Evolutionary conservation across 331 rosid genomes (phyloP), one percentile per base, ranked within the genome.

Genomic region (Erythrophleum ivorense): DNA sequence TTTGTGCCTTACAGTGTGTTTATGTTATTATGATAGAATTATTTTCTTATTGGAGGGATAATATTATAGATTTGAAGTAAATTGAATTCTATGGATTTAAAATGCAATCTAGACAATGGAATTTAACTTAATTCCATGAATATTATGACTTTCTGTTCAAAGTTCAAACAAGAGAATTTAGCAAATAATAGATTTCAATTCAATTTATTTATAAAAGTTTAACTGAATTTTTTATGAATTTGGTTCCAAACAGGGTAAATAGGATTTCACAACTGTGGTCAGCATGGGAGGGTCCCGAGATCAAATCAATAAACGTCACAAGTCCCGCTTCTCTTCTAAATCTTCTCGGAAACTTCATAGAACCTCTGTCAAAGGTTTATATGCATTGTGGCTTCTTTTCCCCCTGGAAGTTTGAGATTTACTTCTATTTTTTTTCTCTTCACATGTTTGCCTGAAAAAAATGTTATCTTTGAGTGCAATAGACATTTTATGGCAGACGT

Each of bases 261-360:
- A 69, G 74, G n/a, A 46, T 46, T 45, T 45, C 19, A 69, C 38
- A 45, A 14, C 73, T 68, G 34, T 41, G 55, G 49, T 85, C 68
- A 80, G 79, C 43, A 96, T 96, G 99, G 99, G 94, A 75, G 94
- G 90, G 16, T 80, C 91, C 12, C 85, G 91, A 66, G 83, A 72
- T 83, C 99, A 96, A 83, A 86, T 90, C 53, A 96, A 94, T 67
- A 96, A 96, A 84, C 34, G 94, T 60, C 98, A 96, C 86, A 96
- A 96, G 84, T 76, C 97, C 2, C 98, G 99, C 10, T 96, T 94
- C 77, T 81, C 99, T 10, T 92, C 99, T 48, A 96, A 96, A 76
- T 84, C 97, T 59, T 87, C 97, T 45, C 97, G 97, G 55, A 81
- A 96, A 11, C 83, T 86, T 60, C 99, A 96, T 69, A 94, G 84